A percentile compares a stretch with the other conserved stretches of the same genome.
These are phyloP conservation scores for Penicillium sp. DNA, from an alignment of 2,329 filamentous ascomycete species.

Conservation along the genomic window DNA sequence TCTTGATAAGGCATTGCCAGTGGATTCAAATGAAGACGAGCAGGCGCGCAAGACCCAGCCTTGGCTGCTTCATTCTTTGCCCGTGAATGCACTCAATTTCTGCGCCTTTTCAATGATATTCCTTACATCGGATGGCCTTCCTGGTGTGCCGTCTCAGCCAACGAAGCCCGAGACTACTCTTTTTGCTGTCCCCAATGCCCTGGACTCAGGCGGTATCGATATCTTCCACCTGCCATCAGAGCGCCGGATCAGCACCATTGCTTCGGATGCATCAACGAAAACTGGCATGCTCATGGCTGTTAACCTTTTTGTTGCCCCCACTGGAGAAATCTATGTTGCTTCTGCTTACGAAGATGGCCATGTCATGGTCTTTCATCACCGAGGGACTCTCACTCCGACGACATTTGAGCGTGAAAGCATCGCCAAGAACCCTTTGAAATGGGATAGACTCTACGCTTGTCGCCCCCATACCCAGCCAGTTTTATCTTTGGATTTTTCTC, in stretches of 20 bases:
- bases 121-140: conserved; percentile 18
- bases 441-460: conserved; percentile 62
- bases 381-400: conserved; percentile 39
- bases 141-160: conserved; percentile 5
- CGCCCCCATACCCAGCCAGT: conserved; percentile 78
- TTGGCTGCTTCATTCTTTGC: conserved; percentile 80
- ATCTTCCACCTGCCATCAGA: conserved; percentile 81
- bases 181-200: conserved; percentile 77
- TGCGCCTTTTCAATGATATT: conserved; percentile 59
- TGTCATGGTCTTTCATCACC: conserved; percentile 64
- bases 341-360: conserved; percentile 86
- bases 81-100: conserved; percentile 94
- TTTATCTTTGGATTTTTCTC: conserved; percentile 67
- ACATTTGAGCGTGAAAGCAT: conserved; percentile 19
- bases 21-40: conserved; percentile 57
- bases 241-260: conserved; percentile 63
- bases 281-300: conserved; percentile 86
- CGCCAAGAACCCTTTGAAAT: conserved; percentile 40
- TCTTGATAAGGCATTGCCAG: conserved; percentile 69
- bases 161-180: conserved; percentile 51
- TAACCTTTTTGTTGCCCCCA: conserved; percentile 55
- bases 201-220: conserved; percentile 75
- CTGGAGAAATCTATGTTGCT: conserved; percentile 60
- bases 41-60: conserved; percentile 57
- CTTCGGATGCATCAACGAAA: conserved; percentile 45